phyloP scores from a whole-genome alignment of 176 grass and related monocot species.

The Calamus simplicifolius region DNA sequence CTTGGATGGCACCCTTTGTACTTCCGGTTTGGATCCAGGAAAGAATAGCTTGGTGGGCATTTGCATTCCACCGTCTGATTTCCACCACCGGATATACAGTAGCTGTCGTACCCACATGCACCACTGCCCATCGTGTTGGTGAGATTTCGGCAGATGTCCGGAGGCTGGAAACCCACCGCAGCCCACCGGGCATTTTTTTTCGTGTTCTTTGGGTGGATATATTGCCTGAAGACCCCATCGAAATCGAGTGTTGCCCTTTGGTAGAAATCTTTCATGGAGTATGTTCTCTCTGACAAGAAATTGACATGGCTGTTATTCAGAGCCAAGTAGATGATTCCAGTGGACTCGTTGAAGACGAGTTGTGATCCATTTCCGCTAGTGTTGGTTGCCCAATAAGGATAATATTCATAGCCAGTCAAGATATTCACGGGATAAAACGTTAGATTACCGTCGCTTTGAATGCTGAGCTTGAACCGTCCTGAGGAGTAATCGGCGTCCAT shows the following conservation, averaged over 20 bases:
- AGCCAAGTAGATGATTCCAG: constrained; percentile 23
- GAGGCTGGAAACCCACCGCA: constrained; percentile 2
- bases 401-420: constrained; percentile 10
- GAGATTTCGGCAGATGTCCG: constrained; percentile 14
- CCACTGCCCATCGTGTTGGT: constrained; percentile 3
- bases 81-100: constrained; percentile 4
- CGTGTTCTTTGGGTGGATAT: constrained; percentile 32
- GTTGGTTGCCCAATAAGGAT: constrained; percentile 24
- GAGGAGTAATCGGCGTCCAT: constrained; percentile 28
- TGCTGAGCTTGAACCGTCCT: constrained; percentile 30
- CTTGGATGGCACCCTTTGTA: constrained; percentile 37
- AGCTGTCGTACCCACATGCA: constrained; percentile 24
- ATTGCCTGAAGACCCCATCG: constrained; percentile 48
- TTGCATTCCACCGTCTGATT: constrained; percentile 19
- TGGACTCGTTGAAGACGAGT: constrained; percentile 27
- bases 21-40: constrained; percentile 22
- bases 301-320: background rate
- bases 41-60: constrained; percentile 32
- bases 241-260: constrained; percentile 44
- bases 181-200: constrained; percentile 12
- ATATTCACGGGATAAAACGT: constrained; percentile 10
- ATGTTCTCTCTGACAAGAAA: background rate
- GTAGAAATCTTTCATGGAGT: constrained; percentile 20
- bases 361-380: constrained; percentile 14
- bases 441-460: constrained; percentile 13